phyloP scores from a whole-genome alignment of 1,284 basidiomycete species.

The Salmacisia buchloeana region DNA sequence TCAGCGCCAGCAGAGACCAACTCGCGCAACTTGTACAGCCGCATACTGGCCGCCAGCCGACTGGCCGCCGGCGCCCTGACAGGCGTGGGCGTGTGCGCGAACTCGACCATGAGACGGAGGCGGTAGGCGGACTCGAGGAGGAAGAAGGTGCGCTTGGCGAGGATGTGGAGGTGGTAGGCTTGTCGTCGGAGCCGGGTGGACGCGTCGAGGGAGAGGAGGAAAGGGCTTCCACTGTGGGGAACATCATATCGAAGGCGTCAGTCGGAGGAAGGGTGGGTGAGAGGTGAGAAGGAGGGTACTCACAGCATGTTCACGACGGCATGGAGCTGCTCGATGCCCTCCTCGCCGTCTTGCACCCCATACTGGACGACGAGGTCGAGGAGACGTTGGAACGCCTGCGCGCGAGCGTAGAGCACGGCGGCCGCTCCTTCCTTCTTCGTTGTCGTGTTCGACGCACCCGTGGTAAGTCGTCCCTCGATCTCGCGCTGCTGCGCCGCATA shows the following conservation, averaged over 20 bases:
- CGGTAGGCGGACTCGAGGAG: background rate
- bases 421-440: background rate
- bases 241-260: background rate
- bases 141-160: background rate
- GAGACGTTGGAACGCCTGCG: background rate
- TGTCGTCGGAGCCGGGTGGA: background rate
- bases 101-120: background rate
- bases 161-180: background rate
- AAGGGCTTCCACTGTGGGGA: background rate
- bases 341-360: background rate
- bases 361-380: background rate
- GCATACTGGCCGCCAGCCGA: background rate
- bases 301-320: background rate
- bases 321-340: background rate
- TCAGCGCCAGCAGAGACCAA: too few relatives aligned
- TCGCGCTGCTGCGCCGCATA: background rate
- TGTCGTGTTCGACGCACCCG: background rate
- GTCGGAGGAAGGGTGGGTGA: background rate
- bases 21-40: background rate
- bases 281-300: background rate
- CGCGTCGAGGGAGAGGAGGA: background rate
- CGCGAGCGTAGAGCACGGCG: background rate
- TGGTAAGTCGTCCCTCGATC: background rate
- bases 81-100: background rate
- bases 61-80: background rate